phyloP scores from a whole-genome alignment of 345 rosid species.

The Citrus reticulata region DNA sequence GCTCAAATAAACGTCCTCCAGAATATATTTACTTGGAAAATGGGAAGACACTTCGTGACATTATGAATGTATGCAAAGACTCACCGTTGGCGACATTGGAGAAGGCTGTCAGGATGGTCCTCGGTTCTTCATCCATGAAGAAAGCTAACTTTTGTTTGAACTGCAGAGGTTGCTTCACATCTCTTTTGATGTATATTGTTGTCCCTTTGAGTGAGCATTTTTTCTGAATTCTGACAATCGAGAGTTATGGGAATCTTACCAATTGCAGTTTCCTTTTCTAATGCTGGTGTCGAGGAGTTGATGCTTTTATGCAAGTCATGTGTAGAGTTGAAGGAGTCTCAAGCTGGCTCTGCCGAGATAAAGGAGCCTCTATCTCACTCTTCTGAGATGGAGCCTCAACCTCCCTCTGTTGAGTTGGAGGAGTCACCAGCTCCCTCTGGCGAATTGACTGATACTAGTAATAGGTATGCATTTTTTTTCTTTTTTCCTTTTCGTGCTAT shows the following conservation, averaged over 20 bases:
- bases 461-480: slow-evolving; percentile 28
- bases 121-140: slow-evolving; percentile 46
- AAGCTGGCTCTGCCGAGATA: slow-evolving; percentile 21
- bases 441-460: slow-evolving; percentile 22
- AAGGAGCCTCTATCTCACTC: slow-evolving; percentile 22
- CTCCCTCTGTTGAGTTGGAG: slow-evolving; percentile 19
- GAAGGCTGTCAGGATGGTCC: slow-evolving; percentile 43
- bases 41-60: slow-evolving; percentile 76
- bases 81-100: slow-evolving; percentile 58
- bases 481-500: neutral
- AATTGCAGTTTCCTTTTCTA: slow-evolving; percentile 40
- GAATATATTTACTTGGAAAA: slow-evolving; percentile 72
- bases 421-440: slow-evolving; percentile 22
- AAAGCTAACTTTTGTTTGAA: slow-evolving; percentile 62
- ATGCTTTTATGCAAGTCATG: slow-evolving; percentile 54
- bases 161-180: slow-evolving; percentile 71
- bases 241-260: slow-evolving; percentile 4
- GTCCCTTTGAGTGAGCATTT: neutral
- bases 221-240: neutral
- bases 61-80: slow-evolving; percentile 70
- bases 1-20: slow-evolving; percentile 80
- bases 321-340: slow-evolving; percentile 36
- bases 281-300: slow-evolving; percentile 28
- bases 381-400: slow-evolving; percentile 15
- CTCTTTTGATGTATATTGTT: slow-evolving; percentile 14